These are phyloP conservation scores for Sclerospora graminicola DNA, from an alignment of 352 stramenopile species.

Conservation along the genomic window DNA sequence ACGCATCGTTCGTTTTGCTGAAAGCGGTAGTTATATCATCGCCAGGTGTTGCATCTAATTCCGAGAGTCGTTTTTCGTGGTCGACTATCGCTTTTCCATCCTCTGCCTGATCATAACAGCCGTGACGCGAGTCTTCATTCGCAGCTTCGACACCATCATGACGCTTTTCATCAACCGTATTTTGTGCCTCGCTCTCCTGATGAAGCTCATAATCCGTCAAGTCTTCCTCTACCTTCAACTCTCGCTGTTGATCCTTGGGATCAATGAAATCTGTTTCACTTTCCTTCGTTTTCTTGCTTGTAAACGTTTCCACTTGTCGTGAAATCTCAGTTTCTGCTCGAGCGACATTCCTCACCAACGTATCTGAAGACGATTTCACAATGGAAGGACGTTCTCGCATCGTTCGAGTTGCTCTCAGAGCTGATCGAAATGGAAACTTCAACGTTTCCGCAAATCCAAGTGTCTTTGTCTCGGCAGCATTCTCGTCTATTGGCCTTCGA, in stretches of 20 bases:
- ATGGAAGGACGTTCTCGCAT: conserved; percentile 25
- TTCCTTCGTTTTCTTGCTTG: neutral
- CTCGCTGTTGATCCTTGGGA: conserved; percentile 3
- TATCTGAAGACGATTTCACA: conserved; percentile 13
- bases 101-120: conserved; percentile 1
- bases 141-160: conserved; percentile 3
- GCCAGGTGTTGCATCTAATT: neutral
- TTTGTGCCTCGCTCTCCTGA: neutral
- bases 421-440: conserved; percentile 32
- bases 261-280: conserved; percentile 10
- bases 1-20: neutral
- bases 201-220: conserved; percentile 10
- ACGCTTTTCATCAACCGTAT: neutral
- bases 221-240: conserved; percentile 7
- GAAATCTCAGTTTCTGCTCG: conserved; percentile 2
- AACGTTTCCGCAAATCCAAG: conserved; percentile 35
- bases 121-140: too few relatives aligned
- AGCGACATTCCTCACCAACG: neutral
- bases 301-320: neutral
- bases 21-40: conserved; percentile 1
- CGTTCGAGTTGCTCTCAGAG: conserved; percentile 22
- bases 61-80: conserved; percentile 4
- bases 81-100: conserved; percentile 5
- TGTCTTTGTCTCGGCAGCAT: conserved; percentile 44
- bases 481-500: conserved; percentile 14